A percentile compares a stretch with the other conserved stretches of the same genome.
Conservation (phyloP, 208 protist species). For the Acanthamoeba polyphaga region DNA sequence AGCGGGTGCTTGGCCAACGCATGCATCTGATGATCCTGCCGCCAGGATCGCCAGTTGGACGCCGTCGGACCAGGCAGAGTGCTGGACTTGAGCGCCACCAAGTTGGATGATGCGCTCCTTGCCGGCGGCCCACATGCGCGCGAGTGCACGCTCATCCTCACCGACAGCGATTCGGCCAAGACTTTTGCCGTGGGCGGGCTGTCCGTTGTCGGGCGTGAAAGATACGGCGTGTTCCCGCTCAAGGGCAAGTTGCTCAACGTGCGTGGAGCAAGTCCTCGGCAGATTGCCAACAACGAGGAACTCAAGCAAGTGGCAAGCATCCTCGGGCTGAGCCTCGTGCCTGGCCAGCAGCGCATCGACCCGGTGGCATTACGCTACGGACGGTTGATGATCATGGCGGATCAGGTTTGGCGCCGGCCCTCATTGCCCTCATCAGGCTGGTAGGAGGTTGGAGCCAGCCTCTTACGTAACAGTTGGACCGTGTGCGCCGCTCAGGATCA, state of each 20-base stretch:
- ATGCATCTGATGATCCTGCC: no score
- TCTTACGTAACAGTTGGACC: no score
- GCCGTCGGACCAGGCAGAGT: constrained; percentile 81
- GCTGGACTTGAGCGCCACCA: constrained; percentile 96
- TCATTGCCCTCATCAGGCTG: neutral
- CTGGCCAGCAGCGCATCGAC: constrained; percentile 87
- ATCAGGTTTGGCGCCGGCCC: constrained; percentile 92
- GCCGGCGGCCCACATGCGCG: constrained; percentile 96
- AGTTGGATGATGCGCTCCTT: constrained; percentile 99
- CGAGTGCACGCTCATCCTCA: constrained; percentile 99
- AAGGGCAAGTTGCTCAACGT: constrained; percentile 99
- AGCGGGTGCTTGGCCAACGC: neutral
- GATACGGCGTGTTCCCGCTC: constrained; percentile 99
- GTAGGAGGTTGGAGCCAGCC: no score
- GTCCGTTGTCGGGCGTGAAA: constrained; percentile 98
- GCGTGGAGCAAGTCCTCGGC: constrained; percentile 94
- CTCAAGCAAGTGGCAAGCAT: constrained; percentile 93
- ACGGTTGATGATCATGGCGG: constrained; percentile 99
- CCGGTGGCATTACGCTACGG: constrained; percentile 98
- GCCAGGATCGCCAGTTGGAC: constrained; percentile 93
- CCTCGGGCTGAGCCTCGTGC: constrained; percentile 90
- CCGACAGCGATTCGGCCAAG: constrained; percentile 98
- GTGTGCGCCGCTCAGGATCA: constrained; percentile 93
- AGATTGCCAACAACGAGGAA: constrained; percentile 97
- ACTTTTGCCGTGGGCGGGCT: constrained; percentile 95